Base-by-base conservation (phyloP, 192 early-diverging fungal species). In the Helicostylum pulchrum region DNA sequence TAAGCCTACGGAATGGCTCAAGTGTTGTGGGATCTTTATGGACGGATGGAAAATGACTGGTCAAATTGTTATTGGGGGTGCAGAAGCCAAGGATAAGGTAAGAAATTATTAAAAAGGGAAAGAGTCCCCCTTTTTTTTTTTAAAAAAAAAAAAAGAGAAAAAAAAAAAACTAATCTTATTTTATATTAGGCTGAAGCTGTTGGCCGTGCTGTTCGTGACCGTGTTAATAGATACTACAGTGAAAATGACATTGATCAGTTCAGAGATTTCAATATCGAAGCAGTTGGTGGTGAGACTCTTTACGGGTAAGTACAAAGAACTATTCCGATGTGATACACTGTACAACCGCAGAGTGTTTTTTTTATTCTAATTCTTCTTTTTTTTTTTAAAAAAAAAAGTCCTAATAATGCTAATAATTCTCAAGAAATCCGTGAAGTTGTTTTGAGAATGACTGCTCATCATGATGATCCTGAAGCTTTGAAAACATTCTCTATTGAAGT, bases 21-120 rank as follows among this genome's bases (percentile, higher is more conserved):
- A 88, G 56, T 81, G 81, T 31, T 85, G 78, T 17, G 86, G 86
- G 30, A 78, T 88, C 52, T 85, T 75, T 62, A 70, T 79, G 2
- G 85, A 85, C 55, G 82, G 81, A 1, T 86, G 72, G 71, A 83
- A 84, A 62, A 68, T 85, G 59, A 77, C 75, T 1, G 79, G 76
- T 7, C 79, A 83, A 50, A 57, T 88, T 15, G 60, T 84, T 70
- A 81, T 88, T 63, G 84, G 79, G 21, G 86, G 86, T 12, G 56
- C 76, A 47, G 85, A 88, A 67, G 85, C 85, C 15, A 67, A 61
- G 14, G 34, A 67, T 61, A 56, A 56, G 54, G 54, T 56, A 56
- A 36, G 32, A 11, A 36, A n/a, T n/a, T n/a, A n/a, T n/a, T 39
- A 9, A 30, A 5, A 7, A 36, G 34, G 34, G 7, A 36, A 36